Evolutionary conservation across 2,329 filamentous ascomycete species (phyloP).

Genomic region (Microdochium bolleyi): DNA sequence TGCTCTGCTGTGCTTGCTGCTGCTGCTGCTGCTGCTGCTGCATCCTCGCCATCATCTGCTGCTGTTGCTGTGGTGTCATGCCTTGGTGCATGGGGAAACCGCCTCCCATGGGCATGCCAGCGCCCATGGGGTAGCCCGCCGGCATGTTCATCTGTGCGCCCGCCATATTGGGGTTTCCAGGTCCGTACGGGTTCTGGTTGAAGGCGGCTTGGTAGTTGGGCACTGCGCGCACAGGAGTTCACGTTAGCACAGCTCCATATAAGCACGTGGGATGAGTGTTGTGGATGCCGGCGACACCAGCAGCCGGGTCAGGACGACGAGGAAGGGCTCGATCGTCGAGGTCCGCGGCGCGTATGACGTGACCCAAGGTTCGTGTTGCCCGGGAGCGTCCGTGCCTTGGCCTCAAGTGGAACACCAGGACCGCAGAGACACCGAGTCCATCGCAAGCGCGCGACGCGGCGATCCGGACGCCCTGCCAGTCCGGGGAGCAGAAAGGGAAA

Average conservation of each 20-base stretch:
- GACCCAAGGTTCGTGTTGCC: not conserved
- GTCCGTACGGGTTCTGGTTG: slow-evolving; percentile 47
- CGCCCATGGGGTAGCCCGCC: slow-evolving; percentile 49
- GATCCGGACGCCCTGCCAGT: slow-evolving; percentile 4
- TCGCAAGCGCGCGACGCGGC: slow-evolving; percentile 1
- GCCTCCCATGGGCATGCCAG: slow-evolving; percentile 39
- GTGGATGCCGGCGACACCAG: slow-evolving; percentile 9
- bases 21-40: slow-evolving; percentile 17
- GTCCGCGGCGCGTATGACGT: not conserved
- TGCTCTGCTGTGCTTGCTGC: slow-evolving; percentile 25
- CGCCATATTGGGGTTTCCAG: slow-evolving; percentile 39
- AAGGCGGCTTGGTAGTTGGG: slow-evolving; percentile 49
- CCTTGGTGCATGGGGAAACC: slow-evolving; percentile 45
- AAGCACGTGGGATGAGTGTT: slow-evolving; percentile 6
- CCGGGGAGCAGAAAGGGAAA: slow-evolving; percentile 10
- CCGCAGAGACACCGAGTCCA: not conserved
- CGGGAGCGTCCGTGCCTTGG: not conserved
- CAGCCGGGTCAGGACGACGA: slow-evolving; percentile 8
- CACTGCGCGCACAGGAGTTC: slow-evolving; percentile 32
- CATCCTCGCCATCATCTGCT: slow-evolving; percentile 10
- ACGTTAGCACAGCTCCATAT: slow-evolving; percentile 15
- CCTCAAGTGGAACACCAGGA: not conserved
- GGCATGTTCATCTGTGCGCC: slow-evolving; percentile 38
- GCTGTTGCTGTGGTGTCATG: slow-evolving; percentile 36
- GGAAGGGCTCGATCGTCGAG: not conserved